A percentile compares a stretch with the other conserved stretches of the same genome.
phyloP scores from a whole-genome alignment of 2,329 filamentous ascomycete species.

The Hypoxylon sp. region DNA sequence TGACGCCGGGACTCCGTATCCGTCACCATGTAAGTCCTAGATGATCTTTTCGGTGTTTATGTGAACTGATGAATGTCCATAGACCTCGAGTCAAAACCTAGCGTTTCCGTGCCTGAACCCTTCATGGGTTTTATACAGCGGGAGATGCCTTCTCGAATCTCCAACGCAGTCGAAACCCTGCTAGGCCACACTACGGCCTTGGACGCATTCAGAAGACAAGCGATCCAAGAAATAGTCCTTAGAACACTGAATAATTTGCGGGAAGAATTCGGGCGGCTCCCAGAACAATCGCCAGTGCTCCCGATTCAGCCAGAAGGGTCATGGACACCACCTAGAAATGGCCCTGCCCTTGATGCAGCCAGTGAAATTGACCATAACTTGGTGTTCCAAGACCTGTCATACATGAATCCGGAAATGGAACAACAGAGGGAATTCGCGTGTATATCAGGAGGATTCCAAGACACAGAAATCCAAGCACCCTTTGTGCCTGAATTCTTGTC shows the following conservation, averaged over 20 bases:
- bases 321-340: too few species aligned
- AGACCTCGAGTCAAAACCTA: neutral
- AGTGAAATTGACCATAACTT: too few species aligned
- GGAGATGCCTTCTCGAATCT: neutral
- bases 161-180: neutral
- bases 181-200: neutral
- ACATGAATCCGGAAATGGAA: neutral
- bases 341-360: too few species aligned
- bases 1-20: neutral
- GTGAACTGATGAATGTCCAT: neutral
- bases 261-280: neutral
- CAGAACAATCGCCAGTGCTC: too few species aligned
- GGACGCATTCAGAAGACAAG: neutral
- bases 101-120: neutral
- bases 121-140: neutral
- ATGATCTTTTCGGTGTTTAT: neutral
- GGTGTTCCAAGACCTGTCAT: too few species aligned
- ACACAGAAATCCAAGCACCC: too few species aligned
- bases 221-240: neutral
- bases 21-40: slow-evolving; percentile 20
- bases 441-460: too few species aligned
- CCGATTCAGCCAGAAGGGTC: neutral
- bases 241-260: neutral
- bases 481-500: too few species aligned
- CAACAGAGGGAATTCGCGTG: too few species aligned